phyloP scores from a whole-genome alignment of 1,284 basidiomycete species.

The Coniophora puteana region DNA sequence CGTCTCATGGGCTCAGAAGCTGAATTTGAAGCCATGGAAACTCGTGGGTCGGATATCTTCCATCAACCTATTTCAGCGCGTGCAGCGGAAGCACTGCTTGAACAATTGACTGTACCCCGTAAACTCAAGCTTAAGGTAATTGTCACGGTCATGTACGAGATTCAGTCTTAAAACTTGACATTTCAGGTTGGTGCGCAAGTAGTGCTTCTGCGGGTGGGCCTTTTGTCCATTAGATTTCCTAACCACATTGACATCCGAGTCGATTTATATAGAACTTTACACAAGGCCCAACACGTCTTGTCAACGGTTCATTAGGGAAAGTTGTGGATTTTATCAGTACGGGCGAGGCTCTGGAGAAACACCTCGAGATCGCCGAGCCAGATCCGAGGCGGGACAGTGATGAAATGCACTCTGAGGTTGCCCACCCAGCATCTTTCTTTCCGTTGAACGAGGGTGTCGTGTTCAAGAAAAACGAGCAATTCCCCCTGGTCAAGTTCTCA shows the following conservation, averaged over 20 bases:
- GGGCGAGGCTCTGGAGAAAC: constrained; percentile 46
- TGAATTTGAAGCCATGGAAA: constrained; percentile 22
- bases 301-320: constrained; percentile 85
- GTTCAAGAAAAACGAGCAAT: constrained; percentile 31
- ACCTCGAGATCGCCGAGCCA: constrained; percentile 33
- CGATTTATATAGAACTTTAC: constrained; percentile 35
- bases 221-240: neutral
- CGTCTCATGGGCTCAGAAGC: constrained; percentile 18
- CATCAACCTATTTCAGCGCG: constrained; percentile 19
- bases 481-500: constrained; percentile 52
- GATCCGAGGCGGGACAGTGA: constrained; percentile 25
- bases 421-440: too few relatives aligned
- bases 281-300: constrained; percentile 53
- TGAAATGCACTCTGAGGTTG: constrained; percentile 21
- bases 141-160: neutral
- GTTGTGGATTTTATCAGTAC: constrained; percentile 59
- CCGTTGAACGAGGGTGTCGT: constrained; percentile 16
- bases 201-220: constrained; percentile 67
- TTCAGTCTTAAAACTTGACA: constrained; percentile 9
- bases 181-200: constrained; percentile 36
- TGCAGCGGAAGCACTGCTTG: constrained; percentile 21
- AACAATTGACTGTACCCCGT: constrained; percentile 24
- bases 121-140: constrained; percentile 24
- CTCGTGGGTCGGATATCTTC: constrained; percentile 20
- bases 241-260: neutral